Base-by-base conservation (phyloP, 352 stramenopile genomes). In the Aphanomyces cochlioides region DNA sequence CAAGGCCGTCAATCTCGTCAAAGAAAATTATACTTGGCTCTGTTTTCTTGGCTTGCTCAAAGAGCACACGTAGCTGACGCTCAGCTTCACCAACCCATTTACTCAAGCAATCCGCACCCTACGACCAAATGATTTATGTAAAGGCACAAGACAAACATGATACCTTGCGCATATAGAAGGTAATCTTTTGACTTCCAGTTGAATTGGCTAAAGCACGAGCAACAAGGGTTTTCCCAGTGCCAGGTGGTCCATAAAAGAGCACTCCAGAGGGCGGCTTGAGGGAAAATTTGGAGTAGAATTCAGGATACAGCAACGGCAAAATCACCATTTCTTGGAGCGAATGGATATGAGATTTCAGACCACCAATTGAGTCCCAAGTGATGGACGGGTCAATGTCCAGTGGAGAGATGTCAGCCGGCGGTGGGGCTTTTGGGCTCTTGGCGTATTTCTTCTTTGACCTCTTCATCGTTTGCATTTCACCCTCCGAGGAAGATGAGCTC, bases 1-100 rank as follows among this genome's bases (percentile, higher is more conserved):
- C 92, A 10, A 98, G 85, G 12, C 92, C 90, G 66, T 97, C 91
- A 67, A 97, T 97, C 61, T 98, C 93, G 66, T 98, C 93, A 56
- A 98, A 98, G 74, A 98, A 98, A 63, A 98, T 97, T 63, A 98
- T 97, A 2, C 92, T 96, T 1, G 92, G 92, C 75, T 97, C 75
- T 48, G 95, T 93, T 6, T 82, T 82, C 53, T 89, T 93, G 3
- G 88, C 88, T 72, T 97, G 89, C 73, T 97, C 92, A 72, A 98
- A 98, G 2, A 98, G 75, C 19, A 97, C 67, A 2, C 92, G 84
- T 38, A 98, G 74, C 72, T 97, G 89, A 15, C 90, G 80, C 73
- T 98, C 92, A 4, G 89, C 90, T 79, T 98, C 92, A 17, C 92
- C 92, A 37, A 97, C 90, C 90, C 90, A 98, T 69, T 97, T 97